phyloP scores from a whole-genome alignment of 1,284 basidiomycete species.

The Tilletia walkeri region DNA sequence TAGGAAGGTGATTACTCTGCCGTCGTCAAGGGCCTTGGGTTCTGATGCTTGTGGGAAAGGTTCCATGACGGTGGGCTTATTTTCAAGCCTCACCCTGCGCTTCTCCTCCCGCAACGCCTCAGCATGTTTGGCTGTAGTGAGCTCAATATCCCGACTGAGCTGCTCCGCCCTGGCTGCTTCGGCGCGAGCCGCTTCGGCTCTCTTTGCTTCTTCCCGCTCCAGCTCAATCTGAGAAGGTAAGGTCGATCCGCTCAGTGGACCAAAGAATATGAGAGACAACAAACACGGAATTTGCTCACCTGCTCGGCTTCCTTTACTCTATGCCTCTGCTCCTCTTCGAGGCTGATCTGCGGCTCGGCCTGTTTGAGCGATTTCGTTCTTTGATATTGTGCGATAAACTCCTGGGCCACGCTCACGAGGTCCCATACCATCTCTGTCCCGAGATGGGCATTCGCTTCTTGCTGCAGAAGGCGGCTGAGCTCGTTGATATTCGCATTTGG shows the following conservation, averaged over 20 bases:
- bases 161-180: conserved; percentile 40
- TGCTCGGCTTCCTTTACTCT: conserved; percentile 40
- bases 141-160: conserved; percentile 41
- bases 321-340: conserved; percentile 50
- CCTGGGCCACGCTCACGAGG: conserved; percentile 45
- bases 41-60: not conserved
- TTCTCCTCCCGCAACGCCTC: conserved; percentile 40
- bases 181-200: conserved; percentile 25
- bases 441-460: conserved; percentile 37
- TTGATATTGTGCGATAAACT: conserved; percentile 42
- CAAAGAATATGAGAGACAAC: too few relatives aligned
- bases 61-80: not conserved
- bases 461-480: conserved; percentile 29
- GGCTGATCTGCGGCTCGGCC: conserved; percentile 34
- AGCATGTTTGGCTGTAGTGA: conserved; percentile 17
- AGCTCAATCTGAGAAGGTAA: not conserved
- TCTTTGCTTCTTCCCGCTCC: conserved; percentile 24
- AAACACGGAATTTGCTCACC: conserved; percentile 4
- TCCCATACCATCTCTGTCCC: conserved; percentile 57
- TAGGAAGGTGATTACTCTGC: conserved; percentile 32
- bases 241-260: not conserved
- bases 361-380: conserved; percentile 29
- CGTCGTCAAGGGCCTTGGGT: not conserved
- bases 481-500: conserved; percentile 31
- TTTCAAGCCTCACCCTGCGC: conserved; percentile 3